Evolutionary conservation across 116 monocot species (phyloP), one percentile per base, ranked within the genome.

Genomic region (Cymodocea nodosa): DNA sequence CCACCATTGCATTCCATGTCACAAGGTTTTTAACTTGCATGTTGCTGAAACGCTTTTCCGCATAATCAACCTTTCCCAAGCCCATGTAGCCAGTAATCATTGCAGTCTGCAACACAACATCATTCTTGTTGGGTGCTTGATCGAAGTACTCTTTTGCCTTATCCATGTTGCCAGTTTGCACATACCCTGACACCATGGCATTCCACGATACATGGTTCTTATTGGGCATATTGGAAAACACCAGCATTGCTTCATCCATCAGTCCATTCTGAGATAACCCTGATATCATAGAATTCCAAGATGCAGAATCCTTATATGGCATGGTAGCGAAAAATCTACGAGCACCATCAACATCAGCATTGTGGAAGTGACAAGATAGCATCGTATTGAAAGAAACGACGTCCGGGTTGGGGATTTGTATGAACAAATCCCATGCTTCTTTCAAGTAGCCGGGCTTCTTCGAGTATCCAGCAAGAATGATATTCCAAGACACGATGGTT

Each of bases 151-250:
- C 77, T 62, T 79, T 75, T 0, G 90, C 90, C 44, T 66, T 49
- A 23, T 7, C 8, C 55, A 90, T 56, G 49, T 90, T 83, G 8
- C 90, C 81, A 12, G 54, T 60, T 50, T 24, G 63, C 13, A 79
- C 72, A 13, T 65, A 76, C 44, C 77, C 85, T 10, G 83, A 76
- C 54, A 89, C 83, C 6, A 89, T 81, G 14, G 72, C 85, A 50
- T 89, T 89, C 90, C 90, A 90, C 6, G 90, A 86, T 40, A 90
- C 81, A 4, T 64, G 37, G 56, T 90, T 90, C 70, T 61, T 90
- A 15, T 25, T 34, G 6, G 86, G 85, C 69, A 86, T 90, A 10
- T 35, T 60, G 0, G 36, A 56, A 59, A 90, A 90, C 22, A 83
- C 13, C 22, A 50, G 13, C 35, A 67, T 61, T 4, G 86, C 90